Percentiles rank a stretch among this genome's conserved stretches.
Evolutionary conservation across 2,329 filamentous ascomycete genomes (phyloP).

Genomic region (Hypoxylon sp.): DNA sequence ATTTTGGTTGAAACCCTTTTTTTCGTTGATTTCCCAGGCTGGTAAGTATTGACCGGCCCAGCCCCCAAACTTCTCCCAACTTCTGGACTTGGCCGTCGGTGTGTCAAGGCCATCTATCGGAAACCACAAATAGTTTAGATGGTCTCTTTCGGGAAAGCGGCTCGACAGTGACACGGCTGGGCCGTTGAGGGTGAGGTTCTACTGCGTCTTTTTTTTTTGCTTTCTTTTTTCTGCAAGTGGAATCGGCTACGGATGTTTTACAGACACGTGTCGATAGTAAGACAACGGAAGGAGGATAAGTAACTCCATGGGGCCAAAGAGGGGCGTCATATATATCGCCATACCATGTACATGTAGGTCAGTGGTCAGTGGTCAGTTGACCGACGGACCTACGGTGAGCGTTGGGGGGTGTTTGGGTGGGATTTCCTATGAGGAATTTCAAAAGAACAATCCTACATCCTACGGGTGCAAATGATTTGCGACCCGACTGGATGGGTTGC

Average conservation of each 20-base stretch:
- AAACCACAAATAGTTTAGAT: constrained; percentile 17
- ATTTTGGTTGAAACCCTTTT: constrained; percentile 19
- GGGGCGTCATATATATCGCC: constrained; percentile 30
- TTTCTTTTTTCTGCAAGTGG: constrained; percentile 5
- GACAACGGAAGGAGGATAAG: constrained; percentile 23
- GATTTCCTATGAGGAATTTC: constrained; percentile 1
- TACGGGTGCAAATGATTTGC: constrained; percentile 31
- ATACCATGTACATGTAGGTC: neutral
- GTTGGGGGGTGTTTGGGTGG: constrained; percentile 7
- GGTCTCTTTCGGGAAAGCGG: constrained; percentile 23
- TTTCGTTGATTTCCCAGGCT: constrained; percentile 12
- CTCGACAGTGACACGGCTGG: constrained; percentile 29
- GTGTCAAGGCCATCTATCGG: constrained; percentile 27
- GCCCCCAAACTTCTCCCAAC: constrained; percentile 29
- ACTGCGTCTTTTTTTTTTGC: constrained; percentile 11
- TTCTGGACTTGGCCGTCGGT: constrained; percentile 30
- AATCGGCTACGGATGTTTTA: constrained; percentile 24
- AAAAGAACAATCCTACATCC: constrained; percentile 8
- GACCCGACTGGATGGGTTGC: constrained; percentile 36
- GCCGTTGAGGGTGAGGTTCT: constrained; percentile 22
- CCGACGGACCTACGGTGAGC: neutral
- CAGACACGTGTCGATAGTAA: constrained; percentile 34
- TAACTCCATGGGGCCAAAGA: constrained; percentile 24
- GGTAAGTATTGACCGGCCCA: constrained; percentile 11
- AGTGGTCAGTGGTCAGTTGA: neutral